These are phyloP conservation scores for Nitzschia sp. DNA, from an alignment of 108 stramenopile genomes.

Conservation along the genomic window DNA sequence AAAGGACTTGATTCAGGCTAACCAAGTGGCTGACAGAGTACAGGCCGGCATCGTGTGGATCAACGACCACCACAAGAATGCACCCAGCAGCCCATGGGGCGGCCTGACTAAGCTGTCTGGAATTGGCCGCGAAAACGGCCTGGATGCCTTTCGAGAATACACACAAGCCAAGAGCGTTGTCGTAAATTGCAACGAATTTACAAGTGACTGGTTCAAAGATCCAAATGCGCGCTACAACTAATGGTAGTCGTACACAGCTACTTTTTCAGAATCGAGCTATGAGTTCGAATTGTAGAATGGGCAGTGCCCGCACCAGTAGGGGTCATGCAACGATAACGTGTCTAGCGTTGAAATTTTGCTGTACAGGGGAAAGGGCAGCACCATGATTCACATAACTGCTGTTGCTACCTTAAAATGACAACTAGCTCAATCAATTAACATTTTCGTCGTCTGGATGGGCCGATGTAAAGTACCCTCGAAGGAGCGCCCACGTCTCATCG, in stretches of 20 bases:
- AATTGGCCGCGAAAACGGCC: constrained; percentile 29
- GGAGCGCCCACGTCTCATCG: not conserved
- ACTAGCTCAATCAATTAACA: no score
- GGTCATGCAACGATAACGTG: no score
- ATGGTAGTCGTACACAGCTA: not conserved
- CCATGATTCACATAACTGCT: no score
- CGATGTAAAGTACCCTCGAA: not conserved
- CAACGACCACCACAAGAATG: constrained; percentile 65
- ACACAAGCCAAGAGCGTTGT: constrained; percentile 24
- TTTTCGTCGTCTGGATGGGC: not conserved
- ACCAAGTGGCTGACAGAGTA: constrained; percentile 42
- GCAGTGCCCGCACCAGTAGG: no score
- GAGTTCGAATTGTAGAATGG: no score
- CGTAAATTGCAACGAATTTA: constrained; percentile 8
- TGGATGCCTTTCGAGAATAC: constrained; percentile 20
- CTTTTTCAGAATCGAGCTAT: no score
- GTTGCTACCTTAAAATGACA: no score
- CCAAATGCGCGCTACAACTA: constrained; percentile 24
- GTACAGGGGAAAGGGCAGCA: no score
- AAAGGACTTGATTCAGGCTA: constrained; percentile 32
- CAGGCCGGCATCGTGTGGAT: constrained; percentile 62
- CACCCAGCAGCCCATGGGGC: constrained; percentile 55
- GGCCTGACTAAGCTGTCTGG: constrained; percentile 42
- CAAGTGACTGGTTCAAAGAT: constrained; percentile 22
- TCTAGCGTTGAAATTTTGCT: no score